These are phyloP conservation scores for Cymbopogon citratus DNA, from an alignment of 176 grass and related monocot species.

Conservation along the genomic window DNA sequence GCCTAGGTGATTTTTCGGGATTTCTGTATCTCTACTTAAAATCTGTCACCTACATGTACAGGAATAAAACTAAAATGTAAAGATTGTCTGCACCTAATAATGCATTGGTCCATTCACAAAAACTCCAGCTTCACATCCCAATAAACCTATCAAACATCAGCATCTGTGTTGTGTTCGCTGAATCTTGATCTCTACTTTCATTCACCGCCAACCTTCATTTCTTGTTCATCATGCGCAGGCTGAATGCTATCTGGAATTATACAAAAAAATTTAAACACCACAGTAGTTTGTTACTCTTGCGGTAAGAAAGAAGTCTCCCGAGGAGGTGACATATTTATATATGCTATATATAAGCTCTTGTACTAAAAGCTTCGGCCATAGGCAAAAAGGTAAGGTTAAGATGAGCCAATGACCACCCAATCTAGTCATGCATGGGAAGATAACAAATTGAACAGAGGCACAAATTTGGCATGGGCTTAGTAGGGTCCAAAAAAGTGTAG, in stretches of 20 bases:
- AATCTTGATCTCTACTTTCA: constrained; percentile 13
- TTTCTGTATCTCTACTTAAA: neutral
- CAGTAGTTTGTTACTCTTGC: constrained; percentile 11
- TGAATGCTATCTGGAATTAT: constrained; percentile 26
- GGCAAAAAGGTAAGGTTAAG: neutral
- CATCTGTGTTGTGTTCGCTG: neutral
- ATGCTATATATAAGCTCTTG: neutral
- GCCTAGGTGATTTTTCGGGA: neutral
- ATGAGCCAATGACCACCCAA: neutral
- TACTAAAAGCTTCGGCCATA: neutral
- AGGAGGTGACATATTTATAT: neutral
- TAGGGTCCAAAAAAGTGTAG: neutral
- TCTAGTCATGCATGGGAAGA: neutral
- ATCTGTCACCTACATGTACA: neutral
- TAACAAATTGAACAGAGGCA: neutral
- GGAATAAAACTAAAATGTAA: neutral
- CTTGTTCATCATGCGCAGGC: neutral
- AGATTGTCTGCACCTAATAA: neutral
- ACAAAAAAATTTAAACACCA: neutral
- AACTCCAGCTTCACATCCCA: neutral
- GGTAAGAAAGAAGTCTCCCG: neutral
- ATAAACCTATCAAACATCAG: neutral
- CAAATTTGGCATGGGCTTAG: neutral
- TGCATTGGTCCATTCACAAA: neutral
- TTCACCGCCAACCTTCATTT: constrained; percentile 23